Evolutionary conservation across 2,329 filamentous ascomycete genomes (phyloP).

Genomic region (Sclerotinia minor): DNA sequence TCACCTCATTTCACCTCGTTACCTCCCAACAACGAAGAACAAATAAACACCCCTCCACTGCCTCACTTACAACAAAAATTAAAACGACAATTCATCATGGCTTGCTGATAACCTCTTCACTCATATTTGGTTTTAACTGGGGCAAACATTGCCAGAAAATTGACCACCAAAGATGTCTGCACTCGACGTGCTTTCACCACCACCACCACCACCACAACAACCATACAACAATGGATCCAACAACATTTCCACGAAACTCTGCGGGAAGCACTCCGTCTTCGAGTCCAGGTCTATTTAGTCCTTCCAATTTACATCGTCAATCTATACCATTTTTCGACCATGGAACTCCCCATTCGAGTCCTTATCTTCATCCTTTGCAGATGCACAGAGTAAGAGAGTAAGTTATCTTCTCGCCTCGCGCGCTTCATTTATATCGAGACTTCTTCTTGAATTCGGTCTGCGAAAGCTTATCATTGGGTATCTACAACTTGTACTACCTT

Average conservation of each 20-base stretch:
- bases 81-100: conserved; percentile 1
- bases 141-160: conserved; percentile 21
- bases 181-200: conserved; percentile 25
- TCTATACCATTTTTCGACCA: conserved; percentile 50
- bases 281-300: conserved; percentile 63
- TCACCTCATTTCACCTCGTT: background rate
- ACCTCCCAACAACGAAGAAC: background rate
- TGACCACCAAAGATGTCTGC: conserved; percentile 30
- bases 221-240: conserved; percentile 40
- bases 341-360: conserved; percentile 53
- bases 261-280: conserved; percentile 59
- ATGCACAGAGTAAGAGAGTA: conserved; percentile 75
- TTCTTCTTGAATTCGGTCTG: background rate
- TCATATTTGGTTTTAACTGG: background rate
- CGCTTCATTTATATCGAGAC: background rate
- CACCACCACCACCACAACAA: conserved; percentile 19
- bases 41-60: conserved; percentile 11
- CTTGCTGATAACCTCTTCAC: background rate
- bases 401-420: conserved; percentile 44
- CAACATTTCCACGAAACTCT: conserved; percentile 31
- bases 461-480: background rate
- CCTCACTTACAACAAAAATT: background rate
- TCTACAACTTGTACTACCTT: background rate
- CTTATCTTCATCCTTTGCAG: conserved; percentile 69
- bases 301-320: conserved; percentile 45